These are phyloP conservation scores for Spergularia azorica DNA, from an alignment of 179 eudicot species.

Conservation along the genomic window DNA sequence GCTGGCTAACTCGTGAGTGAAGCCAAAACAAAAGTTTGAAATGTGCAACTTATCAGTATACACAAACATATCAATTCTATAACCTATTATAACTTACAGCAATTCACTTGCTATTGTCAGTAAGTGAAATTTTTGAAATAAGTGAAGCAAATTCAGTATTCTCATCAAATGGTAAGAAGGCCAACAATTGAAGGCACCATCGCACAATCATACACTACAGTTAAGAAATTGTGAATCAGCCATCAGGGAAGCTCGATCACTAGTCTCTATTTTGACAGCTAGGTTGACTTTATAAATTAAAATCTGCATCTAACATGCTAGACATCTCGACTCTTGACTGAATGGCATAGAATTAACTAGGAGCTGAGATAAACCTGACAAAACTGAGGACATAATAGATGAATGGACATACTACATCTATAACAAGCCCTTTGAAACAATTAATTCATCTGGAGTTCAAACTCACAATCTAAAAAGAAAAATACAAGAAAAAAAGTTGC, in stretches of 20 bases:
- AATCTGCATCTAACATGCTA: conserved; percentile 10
- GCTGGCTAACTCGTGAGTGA: no score
- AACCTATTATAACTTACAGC: neutral
- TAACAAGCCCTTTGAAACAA: neutral
- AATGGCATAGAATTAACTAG: neutral
- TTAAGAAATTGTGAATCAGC: neutral
- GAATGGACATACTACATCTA: neutral
- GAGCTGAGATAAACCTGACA: neutral
- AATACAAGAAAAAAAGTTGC: neutral
- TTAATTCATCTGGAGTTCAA: neutral
- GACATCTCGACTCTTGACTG: neutral
- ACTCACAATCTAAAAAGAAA: neutral
- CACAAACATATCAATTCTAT: neutral
- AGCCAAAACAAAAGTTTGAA: no score
- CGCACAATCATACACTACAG: neutral
- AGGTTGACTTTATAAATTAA: neutral
- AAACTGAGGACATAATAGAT: neutral
- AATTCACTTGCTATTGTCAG: neutral
- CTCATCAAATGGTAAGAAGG: neutral
- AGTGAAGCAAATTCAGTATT: neutral
- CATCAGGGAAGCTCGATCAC: no score
- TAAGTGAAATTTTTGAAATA: neutral
- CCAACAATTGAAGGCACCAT: neutral
- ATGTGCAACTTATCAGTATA: no score
- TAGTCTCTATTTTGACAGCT: neutral